These are phyloP conservation scores for Circinella minor DNA, from an alignment of 371 early-diverging fungal species.

Conservation along the genomic window DNA sequence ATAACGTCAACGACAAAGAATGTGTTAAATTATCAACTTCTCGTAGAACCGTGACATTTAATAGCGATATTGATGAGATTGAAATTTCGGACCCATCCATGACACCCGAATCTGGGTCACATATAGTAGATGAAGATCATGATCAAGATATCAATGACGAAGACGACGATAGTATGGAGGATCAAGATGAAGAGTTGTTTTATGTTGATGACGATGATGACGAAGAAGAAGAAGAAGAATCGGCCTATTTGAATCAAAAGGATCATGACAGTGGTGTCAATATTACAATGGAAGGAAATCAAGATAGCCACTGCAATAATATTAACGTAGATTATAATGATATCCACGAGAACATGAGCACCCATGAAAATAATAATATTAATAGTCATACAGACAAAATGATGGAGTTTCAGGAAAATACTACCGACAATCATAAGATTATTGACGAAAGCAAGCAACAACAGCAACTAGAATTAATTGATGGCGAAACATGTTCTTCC, in stretches of 20 bases:
- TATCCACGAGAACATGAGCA: too few relatives aligned
- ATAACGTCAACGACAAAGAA: background rate
- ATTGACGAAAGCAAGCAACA: background rate
- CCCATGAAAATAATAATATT: too few relatives aligned
- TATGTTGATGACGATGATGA: too few relatives aligned
- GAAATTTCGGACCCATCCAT: conserved; percentile 10
- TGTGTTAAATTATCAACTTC: background rate
- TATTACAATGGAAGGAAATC: conserved; percentile 3
- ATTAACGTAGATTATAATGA: background rate
- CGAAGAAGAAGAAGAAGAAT: too few relatives aligned
- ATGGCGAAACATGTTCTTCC: background rate
- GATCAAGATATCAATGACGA: background rate
- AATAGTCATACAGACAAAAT: background rate
- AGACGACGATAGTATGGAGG: conserved; percentile 1
- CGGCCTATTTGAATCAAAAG: too few relatives aligned
- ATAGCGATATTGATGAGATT: conserved; percentile 21
- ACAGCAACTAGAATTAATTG: background rate
- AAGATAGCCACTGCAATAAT: conserved; percentile 2
- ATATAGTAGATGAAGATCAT: conserved; percentile 5
- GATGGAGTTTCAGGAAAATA: background rate
- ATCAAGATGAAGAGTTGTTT: background rate
- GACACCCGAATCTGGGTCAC: conserved; percentile 14
- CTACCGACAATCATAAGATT: background rate
- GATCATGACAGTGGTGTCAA: background rate
- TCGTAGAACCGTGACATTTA: conserved; percentile 27